A percentile compares a stretch with the other conserved stretches of the same genome.
Evolutionary conservation across 768 basidiomycete genomes (phyloP).

Genomic region (Boletus rubescentipes): DNA sequence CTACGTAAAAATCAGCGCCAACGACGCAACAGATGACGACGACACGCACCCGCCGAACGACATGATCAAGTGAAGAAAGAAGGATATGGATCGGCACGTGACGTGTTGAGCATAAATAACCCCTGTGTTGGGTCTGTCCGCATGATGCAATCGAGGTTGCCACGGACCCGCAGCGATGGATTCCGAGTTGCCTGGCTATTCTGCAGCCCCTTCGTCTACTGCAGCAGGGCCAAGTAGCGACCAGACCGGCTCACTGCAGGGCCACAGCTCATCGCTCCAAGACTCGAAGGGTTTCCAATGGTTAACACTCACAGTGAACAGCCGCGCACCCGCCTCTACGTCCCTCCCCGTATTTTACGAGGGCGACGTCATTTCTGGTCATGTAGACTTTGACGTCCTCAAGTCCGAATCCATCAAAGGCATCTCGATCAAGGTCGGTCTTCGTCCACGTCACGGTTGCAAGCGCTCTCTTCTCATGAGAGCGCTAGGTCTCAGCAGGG

Average conservation of each 20-base stretch:
- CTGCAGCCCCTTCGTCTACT: background rate
- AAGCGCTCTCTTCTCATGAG: background rate
- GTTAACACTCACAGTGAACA: slow-evolving; percentile 46
- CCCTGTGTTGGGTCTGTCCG: slow-evolving; percentile 8
- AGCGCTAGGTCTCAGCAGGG: slow-evolving; percentile 39
- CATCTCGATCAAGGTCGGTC: slow-evolving; percentile 46
- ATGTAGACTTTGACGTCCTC: slow-evolving; percentile 49
- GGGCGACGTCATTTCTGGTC: slow-evolving; percentile 49
- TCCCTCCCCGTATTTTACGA: slow-evolving; percentile 47
- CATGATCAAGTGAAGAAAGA: too few relatives aligned
- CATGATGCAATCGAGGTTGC: too few relatives aligned
- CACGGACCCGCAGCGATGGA: slow-evolving; percentile 3
- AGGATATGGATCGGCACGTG: slow-evolving; percentile 11
- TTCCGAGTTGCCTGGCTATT: slow-evolving; percentile 19
- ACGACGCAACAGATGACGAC: background rate
- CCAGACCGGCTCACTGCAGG: slow-evolving; percentile 25
- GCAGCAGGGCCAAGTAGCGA: background rate
- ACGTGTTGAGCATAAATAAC: slow-evolving; percentile 6
- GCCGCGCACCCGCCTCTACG: slow-evolving; percentile 38
- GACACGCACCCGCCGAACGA: slow-evolving; percentile 22
- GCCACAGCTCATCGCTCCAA: slow-evolving; percentile 41
- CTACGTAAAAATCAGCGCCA: slow-evolving; percentile 15
- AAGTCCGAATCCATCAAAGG: slow-evolving; percentile 50
- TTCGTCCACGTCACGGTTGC: background rate
- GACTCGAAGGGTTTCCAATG: slow-evolving; percentile 43